These are phyloP conservation scores for Yarrowia sp. DNA, from an alignment of 805 yeast species.

Conservation along the genomic window DNA sequence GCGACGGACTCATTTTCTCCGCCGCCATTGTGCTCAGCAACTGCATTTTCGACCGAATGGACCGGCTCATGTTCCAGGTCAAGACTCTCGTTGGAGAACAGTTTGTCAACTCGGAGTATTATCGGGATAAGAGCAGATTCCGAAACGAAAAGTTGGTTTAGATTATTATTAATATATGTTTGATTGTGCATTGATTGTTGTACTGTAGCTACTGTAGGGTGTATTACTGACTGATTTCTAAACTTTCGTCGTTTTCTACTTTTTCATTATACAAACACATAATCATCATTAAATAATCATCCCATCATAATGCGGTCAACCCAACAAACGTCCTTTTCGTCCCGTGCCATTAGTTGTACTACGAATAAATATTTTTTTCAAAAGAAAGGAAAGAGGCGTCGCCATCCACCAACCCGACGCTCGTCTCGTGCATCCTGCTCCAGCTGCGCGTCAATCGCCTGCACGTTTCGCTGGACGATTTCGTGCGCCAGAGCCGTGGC, in stretches of 20 bases:
- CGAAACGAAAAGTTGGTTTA: constrained; percentile 3
- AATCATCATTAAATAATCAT: not conserved
- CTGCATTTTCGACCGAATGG: constrained; percentile 38
- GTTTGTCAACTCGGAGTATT: constrained; percentile 33
- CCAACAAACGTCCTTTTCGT: no score
- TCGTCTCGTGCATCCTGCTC: constrained; percentile 8
- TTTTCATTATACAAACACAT: not conserved
- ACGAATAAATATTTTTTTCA: not conserved
- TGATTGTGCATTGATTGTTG: no score
- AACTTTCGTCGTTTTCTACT: no score
- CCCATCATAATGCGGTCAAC: no score
- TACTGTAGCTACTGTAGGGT: no score
- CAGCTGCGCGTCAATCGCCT: constrained; percentile 17
- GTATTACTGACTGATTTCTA: no score
- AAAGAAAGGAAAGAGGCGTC: constrained; percentile 2
- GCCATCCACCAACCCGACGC: not conserved
- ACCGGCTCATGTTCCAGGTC: constrained; percentile 36
- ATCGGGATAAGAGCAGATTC: constrained; percentile 15
- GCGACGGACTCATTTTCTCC: constrained; percentile 34
- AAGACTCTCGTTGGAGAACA: constrained; percentile 42
- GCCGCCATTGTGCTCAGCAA: constrained; percentile 35
- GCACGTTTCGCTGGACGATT: constrained; percentile 17
- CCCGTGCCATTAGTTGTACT: not conserved
- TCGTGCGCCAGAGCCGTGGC: constrained; percentile 9
- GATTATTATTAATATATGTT: not conserved